These are phyloP conservation scores for Cercospora sp. DNA, from an alignment of 2,329 filamentous ascomycete species.

Conservation along the genomic window DNA sequence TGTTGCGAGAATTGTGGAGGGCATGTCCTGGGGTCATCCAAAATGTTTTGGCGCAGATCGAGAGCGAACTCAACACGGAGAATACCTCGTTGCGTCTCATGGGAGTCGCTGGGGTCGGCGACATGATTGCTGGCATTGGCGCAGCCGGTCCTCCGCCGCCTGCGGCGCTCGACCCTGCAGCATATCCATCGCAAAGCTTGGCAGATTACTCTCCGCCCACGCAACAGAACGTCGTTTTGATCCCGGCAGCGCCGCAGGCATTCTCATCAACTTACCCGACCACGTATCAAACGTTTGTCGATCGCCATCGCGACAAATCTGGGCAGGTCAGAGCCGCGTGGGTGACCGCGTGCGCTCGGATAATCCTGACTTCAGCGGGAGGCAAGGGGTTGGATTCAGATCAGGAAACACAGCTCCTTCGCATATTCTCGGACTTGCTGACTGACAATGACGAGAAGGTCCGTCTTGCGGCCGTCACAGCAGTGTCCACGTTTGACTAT, in stretches of 20 bases:
- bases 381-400: conserved; percentile 82
- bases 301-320: conserved; percentile 83
- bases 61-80: conserved; percentile 87
- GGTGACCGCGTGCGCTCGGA: conserved; percentile 80
- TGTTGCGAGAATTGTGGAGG: conserved; percentile 91
- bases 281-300: conserved; percentile 81
- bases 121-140: conserved; percentile 91
- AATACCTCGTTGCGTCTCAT: conserved; percentile 82
- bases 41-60: conserved; percentile 90
- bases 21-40: conserved; percentile 84
- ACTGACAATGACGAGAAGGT: conserved; percentile 90
- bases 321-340: conserved; percentile 79
- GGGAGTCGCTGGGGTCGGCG: conserved; percentile 90
- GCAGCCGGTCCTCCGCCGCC: conserved; percentile 80
- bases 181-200: conserved; percentile 72
- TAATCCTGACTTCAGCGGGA: conserved; percentile 86
- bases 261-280: conserved; percentile 79
- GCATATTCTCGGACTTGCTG: conserved; percentile 71
- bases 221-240: conserved; percentile 65
- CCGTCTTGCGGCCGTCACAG: conserved; percentile 81
- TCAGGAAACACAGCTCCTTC: conserved; percentile 75
- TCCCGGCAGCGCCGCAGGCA: conserved; percentile 81
- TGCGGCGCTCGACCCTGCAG: conserved; percentile 72
- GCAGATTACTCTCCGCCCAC: conserved; percentile 44
- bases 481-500: conserved; percentile 78